A percentile compares a stretch with the other conserved stretches of the same genome.
Evolutionary conservation across 1,139 yeast species (phyloP).

Genomic region (Geotrichum australiense): DNA sequence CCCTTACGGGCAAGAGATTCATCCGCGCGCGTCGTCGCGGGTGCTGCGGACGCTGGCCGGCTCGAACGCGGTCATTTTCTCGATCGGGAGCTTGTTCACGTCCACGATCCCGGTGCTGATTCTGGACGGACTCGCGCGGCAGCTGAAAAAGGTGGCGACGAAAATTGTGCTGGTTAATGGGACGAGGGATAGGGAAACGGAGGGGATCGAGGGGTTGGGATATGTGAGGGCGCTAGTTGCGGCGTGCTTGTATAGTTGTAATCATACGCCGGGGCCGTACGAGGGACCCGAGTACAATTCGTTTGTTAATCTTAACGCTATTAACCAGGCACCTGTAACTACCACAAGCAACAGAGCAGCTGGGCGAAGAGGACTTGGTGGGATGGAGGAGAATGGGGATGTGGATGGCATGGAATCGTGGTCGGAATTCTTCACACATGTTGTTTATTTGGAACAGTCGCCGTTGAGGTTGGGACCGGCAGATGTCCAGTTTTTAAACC

Average conservation of each 20-base stretch:
- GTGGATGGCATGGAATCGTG: conserved; percentile 9
- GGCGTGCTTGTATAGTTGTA: conserved; percentile 30
- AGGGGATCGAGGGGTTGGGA: conserved; percentile 53
- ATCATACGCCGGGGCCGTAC: conserved; percentile 10
- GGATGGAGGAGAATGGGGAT: too few species aligned
- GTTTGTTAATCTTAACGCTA: conserved; percentile 7
- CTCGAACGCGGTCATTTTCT: conserved; percentile 53
- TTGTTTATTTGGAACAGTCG: conserved; percentile 16
- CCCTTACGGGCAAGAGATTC: conserved; percentile 82
- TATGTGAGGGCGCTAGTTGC: conserved; percentile 50
- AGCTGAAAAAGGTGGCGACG: conserved; percentile 36
- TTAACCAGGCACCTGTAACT: background rate
- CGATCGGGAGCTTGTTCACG: conserved; percentile 86
- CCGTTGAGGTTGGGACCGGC: conserved; percentile 4
- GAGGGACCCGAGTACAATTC: conserved; percentile 8
- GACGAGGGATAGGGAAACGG: conserved; percentile 67
- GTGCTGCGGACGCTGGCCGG: conserved; percentile 48
- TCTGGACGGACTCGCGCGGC: conserved; percentile 58
- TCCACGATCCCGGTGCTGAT: conserved; percentile 74
- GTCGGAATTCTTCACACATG: conserved; percentile 17
- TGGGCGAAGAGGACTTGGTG: too few species aligned
- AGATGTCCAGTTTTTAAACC: conserved; percentile 5
- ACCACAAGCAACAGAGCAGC: background rate
- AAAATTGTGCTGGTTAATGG: conserved; percentile 57
- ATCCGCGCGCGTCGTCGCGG: conserved; percentile 65